phyloP scores from a whole-genome alignment of 176 grass and related monocot genomes.

The Tillandsia leiboldiana region DNA sequence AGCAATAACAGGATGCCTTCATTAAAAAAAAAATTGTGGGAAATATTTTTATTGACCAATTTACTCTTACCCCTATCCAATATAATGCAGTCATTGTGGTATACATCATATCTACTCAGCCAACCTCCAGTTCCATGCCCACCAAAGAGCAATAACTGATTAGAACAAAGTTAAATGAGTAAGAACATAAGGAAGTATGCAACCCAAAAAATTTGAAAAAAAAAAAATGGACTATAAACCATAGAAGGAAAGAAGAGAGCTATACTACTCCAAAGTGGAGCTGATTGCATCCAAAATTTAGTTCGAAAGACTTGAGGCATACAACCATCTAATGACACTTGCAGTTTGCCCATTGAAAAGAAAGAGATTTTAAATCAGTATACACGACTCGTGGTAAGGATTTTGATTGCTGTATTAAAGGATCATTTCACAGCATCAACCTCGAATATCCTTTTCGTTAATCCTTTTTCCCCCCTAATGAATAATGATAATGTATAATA shows the following conservation, averaged over 20 bases:
- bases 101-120: conserved; percentile 93
- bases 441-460: too few relatives aligned
- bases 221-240: background rate
- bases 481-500: background rate
- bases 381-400: too few relatives aligned
- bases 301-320: too few relatives aligned
- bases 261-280: too few relatives aligned
- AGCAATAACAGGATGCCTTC: background rate
- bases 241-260: too few relatives aligned
- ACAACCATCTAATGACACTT: too few relatives aligned
- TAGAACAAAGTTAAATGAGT: conserved; percentile 11
- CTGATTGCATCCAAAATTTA: too few relatives aligned
- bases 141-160: conserved; percentile 90
- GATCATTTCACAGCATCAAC: too few relatives aligned
- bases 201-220: background rate
- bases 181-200: background rate
- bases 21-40: background rate
- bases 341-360: too few relatives aligned
- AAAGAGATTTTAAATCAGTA: too few relatives aligned
- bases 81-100: conserved; percentile 94
- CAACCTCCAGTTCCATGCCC: conserved; percentile 94
- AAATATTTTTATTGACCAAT: background rate
- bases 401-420: too few relatives aligned
- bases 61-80: conserved; percentile 72
- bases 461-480: too few relatives aligned